Evolutionary conservation across 192 early-diverging fungal genomes (phyloP), one percentile per base, ranked within the genome.

Genomic region (Gaertneriomyces semiglobifer): DNA sequence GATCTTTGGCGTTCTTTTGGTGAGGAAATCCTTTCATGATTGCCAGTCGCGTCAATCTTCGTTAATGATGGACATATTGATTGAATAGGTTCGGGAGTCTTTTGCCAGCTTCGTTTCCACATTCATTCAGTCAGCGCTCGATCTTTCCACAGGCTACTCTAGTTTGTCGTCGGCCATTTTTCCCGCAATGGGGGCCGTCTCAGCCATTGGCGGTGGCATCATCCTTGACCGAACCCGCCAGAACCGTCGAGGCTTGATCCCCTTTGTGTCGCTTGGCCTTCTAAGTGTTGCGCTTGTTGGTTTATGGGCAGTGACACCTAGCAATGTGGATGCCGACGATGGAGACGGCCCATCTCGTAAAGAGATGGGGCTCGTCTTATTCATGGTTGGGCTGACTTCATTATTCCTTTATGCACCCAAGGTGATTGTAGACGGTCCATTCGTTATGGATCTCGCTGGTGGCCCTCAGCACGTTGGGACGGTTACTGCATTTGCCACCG

Each of bases 381-480:
- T 16, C 33, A 63, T 70, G 60, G 63, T 70, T 56, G 59, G 51
- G 11, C 1, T 62, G 39, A 42, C 63, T n/a, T 48, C 68, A 11
- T 38, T 70, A 10, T 70, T 63, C 53, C 68, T 70, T 33, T 70
- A 51, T 20, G 68, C 68, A 16, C 68, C 68, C 53, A 70, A 70
- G 39, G 53, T 70, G 19, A 70, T 70, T 10, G 44, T 70, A 10
- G 68, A 70, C 42, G 68, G 68, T 33, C 60, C 61, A 14, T 70
- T 70, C 47, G 68, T 70, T 3, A 70, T 70, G 68, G 68, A 70
- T 38, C 39, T 70, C 1, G 68, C 68, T 7, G 68, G 68, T 9
- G 68, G 61, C 16, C 33, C 46, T 7, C 50, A 52, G 16, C 50
- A 52, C 7, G 60, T 70, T 25, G 60, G 61, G 9, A 70, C 38